Percentiles rank a stretch among this genome's conserved stretches.
phyloP scores from a whole-genome alignment of 345 rosid species.

The Nephelium lappaceum region DNA sequence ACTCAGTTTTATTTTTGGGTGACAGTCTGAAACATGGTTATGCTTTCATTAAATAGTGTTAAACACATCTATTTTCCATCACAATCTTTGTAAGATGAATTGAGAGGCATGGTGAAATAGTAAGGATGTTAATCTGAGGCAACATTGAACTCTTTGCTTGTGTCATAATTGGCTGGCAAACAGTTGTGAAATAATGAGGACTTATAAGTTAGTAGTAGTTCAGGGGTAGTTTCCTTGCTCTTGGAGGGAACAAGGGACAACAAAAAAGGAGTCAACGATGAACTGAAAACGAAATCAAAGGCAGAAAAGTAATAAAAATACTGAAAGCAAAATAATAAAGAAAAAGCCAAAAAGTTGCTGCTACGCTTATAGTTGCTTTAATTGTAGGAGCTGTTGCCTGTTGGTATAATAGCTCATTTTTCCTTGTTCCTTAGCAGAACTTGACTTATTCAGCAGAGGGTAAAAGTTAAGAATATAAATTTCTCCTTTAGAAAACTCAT shows the following conservation, averaged over 20 bases:
- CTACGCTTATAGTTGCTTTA: neutral
- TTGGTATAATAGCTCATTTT: neutral
- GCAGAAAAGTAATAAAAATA: neutral
- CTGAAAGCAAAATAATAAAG: neutral
- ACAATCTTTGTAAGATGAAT: neutral
- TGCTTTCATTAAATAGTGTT: neutral
- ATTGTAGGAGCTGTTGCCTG: neutral
- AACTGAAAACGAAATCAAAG: neutral
- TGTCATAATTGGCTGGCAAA: neutral
- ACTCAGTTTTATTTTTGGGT: neutral
- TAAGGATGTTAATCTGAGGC: neutral
- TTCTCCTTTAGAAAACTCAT: neutral
- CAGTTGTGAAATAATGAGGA: neutral
- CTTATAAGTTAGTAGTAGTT: neutral
- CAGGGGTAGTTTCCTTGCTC: neutral
- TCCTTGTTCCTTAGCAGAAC: neutral
- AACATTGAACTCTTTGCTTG: neutral
- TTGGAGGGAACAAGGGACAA: neutral
- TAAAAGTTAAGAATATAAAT: neutral
- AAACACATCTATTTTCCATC: neutral
- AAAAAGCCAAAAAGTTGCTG: neutral
- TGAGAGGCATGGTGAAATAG: neutral
- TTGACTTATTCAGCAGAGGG: neutral
- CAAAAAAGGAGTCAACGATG: neutral
- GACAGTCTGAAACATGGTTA: neutral